Conservation (phyloP, 441 rosid species). For the Syzygium syzygioides region DNA sequence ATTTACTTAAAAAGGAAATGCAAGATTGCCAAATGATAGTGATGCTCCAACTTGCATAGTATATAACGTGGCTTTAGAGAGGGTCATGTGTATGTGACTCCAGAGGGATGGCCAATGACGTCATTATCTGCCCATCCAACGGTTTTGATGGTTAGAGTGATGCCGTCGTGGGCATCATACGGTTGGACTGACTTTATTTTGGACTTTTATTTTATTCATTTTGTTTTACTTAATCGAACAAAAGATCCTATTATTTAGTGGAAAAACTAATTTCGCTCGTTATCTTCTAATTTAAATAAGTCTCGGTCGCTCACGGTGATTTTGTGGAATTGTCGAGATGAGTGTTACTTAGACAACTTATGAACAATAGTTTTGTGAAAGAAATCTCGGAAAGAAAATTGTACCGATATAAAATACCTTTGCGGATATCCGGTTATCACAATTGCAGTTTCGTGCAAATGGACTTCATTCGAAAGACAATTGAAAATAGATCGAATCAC, state of each 20-base stretch:
- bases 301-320: not conserved
- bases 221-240: not conserved
- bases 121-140: not conserved
- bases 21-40: constrained; percentile 1
- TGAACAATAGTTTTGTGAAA: not conserved
- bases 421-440: not conserved
- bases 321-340: not conserved
- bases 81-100: constrained; percentile 1
- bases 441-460: not conserved
- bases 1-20: not conserved
- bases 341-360: not conserved
- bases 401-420: not conserved
- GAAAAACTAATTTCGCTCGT: not conserved
- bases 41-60: constrained; percentile 1
- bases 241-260: not conserved
- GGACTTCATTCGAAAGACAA: not conserved
- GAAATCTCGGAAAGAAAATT: not conserved
- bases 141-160: not conserved
- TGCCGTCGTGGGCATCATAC: not conserved
- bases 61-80: not conserved
- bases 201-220: not conserved
- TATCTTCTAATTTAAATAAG: not conserved
- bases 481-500: not conserved
- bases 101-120: constrained; percentile 21
- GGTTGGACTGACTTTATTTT: not conserved